Conservation (phyloP, 768 basidiomycete species). For the Mycena chlorophos region DNA sequence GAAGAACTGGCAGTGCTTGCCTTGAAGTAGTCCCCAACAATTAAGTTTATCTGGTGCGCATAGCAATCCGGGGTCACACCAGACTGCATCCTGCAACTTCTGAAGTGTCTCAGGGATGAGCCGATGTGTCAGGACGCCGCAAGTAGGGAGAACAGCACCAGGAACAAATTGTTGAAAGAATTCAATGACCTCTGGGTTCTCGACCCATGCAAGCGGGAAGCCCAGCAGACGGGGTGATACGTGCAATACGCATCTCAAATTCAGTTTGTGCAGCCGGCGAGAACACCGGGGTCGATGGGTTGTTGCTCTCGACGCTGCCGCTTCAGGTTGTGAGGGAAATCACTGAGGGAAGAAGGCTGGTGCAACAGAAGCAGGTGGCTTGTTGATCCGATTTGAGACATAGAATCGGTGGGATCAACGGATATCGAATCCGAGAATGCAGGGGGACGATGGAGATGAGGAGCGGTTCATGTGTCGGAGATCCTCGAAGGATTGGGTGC, state of each 20-base stretch:
- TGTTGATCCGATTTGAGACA: no score
- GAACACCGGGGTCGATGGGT: no score
- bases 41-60: conserved; percentile 36
- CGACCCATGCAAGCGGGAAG: conserved; percentile 39
- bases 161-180: conserved; percentile 35
- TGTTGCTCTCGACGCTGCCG: no score
- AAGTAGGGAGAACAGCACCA: conserved; percentile 23
- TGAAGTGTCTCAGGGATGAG: conserved; percentile 23
- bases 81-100: neutral
- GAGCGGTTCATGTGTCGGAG: no score
- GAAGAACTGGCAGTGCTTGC: neutral
- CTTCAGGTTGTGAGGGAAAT: no score
- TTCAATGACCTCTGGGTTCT: conserved; percentile 35
- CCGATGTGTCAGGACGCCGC: conserved; percentile 24
- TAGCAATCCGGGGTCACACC: conserved; percentile 25
- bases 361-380: no score
- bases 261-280: conserved; percentile 7
- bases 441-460: no score
- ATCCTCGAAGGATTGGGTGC: no score
- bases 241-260: conserved; percentile 27
- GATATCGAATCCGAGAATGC: no score
- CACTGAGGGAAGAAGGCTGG: no score
- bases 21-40: conserved; percentile 40
- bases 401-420: no score
- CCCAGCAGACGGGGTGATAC: conserved; percentile 33